phyloP scores from a whole-genome alignment of 805 yeast genomes.

The Candida orba region DNA sequence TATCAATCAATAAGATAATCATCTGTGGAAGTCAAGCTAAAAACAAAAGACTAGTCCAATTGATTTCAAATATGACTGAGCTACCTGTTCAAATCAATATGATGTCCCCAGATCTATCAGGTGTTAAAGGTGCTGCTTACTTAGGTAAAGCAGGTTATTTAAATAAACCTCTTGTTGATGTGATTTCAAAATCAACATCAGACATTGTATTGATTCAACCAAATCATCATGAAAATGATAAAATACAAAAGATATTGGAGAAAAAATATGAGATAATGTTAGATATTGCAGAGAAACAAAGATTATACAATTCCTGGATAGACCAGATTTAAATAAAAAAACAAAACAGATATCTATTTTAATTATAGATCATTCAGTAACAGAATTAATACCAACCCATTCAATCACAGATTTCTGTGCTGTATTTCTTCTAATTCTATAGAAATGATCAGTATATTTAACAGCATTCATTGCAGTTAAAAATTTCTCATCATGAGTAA shows the following conservation, averaged over 20 bases:
- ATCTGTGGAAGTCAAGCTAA: slow-evolving; percentile 50
- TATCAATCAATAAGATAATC: slow-evolving; percentile 26
- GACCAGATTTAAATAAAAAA: slow-evolving; percentile 5
- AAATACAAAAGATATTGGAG: slow-evolving; percentile 16
- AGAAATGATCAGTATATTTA: slow-evolving; percentile 81
- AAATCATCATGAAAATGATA: slow-evolving; percentile 1
- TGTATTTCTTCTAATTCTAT: slow-evolving; percentile 71
- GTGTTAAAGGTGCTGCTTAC: slow-evolving; percentile 25
- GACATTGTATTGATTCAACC: not conserved
- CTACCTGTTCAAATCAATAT: slow-evolving; percentile 17
- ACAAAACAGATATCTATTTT: not conserved
- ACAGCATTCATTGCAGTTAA: slow-evolving; percentile 79
- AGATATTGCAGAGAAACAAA: slow-evolving; percentile 31
- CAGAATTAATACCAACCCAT: slow-evolving; percentile 39
- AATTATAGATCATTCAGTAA: slow-evolving; percentile 22
- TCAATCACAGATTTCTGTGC: slow-evolving; percentile 75
- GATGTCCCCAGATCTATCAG: slow-evolving; percentile 19
- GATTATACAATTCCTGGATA: slow-evolving; percentile 23
- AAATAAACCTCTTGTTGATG: slow-evolving; percentile 7
- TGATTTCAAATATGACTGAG: slow-evolving; percentile 24
- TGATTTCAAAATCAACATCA: slow-evolving; percentile 10
- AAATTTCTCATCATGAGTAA: slow-evolving; percentile 94
- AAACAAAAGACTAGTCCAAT: slow-evolving; percentile 33
- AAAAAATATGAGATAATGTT: slow-evolving; percentile 22
- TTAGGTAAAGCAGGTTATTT: slow-evolving; percentile 15